phyloP scores from a whole-genome alignment of 2,329 filamentous ascomycete species.

The Fusarium sp. region DNA sequence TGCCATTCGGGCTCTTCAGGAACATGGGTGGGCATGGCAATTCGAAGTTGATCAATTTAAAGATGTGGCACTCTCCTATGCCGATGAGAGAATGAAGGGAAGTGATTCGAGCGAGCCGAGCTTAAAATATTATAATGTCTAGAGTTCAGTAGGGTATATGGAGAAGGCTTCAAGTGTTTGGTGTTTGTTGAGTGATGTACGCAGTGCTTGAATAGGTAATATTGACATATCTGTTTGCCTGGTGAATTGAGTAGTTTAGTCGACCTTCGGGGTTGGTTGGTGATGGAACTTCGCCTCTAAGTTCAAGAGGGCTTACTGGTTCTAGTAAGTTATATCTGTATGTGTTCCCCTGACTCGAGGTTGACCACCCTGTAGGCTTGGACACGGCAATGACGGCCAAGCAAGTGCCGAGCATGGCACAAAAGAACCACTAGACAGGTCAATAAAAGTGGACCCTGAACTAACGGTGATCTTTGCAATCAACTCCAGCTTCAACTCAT shows the following conservation, averaged over 20 bases:
- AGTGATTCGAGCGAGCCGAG: slow-evolving; percentile 22
- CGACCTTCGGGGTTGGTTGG: rapidly evolving
- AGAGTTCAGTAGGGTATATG: too few relatives aligned
- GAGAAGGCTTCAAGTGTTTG: neutral
- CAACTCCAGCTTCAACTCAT: neutral
- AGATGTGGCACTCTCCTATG: slow-evolving; percentile 45
- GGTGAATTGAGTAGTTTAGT: neutral
- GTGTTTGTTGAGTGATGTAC: neutral
- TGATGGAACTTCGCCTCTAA: neutral
- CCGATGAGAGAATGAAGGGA: slow-evolving; percentile 43
- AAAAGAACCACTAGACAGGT: neutral
- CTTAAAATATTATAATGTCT: slow-evolving; percentile 5
- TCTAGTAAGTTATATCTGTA: neutral
- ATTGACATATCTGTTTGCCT: neutral
- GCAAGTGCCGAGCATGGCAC: too few relatives aligned
- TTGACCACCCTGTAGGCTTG: neutral
- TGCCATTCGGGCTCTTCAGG: slow-evolving; percentile 44
- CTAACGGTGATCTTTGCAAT: neutral
- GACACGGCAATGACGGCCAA: too few relatives aligned
- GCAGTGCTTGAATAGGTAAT: neutral
- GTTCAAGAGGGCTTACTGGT: neutral
- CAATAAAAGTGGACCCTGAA: too few relatives aligned
- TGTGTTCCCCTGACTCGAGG: neutral
- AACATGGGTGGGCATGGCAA: slow-evolving; percentile 35
- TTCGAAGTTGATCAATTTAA: slow-evolving; percentile 47